Base-by-base conservation (phyloP, 305 asterid genomes). In the Solanum hybrid region DNA sequence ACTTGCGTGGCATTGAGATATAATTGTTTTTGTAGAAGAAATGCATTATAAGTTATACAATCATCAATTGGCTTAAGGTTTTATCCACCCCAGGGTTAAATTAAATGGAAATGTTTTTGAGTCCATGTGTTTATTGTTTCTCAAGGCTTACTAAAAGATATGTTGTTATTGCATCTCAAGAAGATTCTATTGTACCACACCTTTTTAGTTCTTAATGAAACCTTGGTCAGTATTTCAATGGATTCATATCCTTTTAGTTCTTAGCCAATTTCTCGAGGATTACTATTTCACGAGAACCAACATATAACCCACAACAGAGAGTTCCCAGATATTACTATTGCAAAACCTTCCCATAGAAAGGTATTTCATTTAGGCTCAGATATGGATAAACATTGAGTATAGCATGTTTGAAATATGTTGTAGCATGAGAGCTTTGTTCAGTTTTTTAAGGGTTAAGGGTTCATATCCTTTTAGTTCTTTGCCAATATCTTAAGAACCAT, bases 291-390 rank as follows among this genome's bases (percentile, higher is more conserved):
- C 2, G 12, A 46, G 35, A 84, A 42, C 18, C 26, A 84, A 84
- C 75, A 57, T 57, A 18, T 16, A 57, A 57, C 67, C 67, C 67
- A 57, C 67, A 57, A 18, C 67, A 18, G 10, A 57, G 71, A 51
- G 75, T 84, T 84, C 87, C 87, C 40, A 46, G 20, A 84, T 84
- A 84, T 29, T 84, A 84, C 73, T 85, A 85, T 36, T 85, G 75
- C 88, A 51, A 31, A 42, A 61, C 13, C 2, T 85, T 34, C 35
- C 42, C 75, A 20, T 57, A 20, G 71, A 85, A 85, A 84, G 46
- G 29, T 46, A 20, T 29, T 57, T 46, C 57, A 37, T 51, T 31
- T 31, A 20, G 86, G 67, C 29, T 51, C 12, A 51, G 37, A 51
- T 57, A 31, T 31, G 24, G 87, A 51, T 84, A 51, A 57, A 84